These are phyloP conservation scores for Dillenia turbinata DNA, from an alignment of 164 flowering plant species.

Conservation along the genomic window DNA sequence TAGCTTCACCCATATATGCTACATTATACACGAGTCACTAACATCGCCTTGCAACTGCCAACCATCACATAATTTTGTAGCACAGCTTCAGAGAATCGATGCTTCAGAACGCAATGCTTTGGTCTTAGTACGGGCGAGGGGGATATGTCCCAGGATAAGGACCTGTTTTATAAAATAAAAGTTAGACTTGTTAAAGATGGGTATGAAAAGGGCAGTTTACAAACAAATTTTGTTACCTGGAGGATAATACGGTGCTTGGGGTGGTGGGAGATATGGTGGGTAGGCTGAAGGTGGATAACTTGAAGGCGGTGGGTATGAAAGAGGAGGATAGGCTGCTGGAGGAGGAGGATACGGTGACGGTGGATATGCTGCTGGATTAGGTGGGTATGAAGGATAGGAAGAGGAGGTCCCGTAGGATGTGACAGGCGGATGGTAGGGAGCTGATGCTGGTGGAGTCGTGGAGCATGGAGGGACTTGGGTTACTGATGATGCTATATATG, in stretches of 20 bases:
- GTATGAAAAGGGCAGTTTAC: background rate
- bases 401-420: constrained; percentile 22
- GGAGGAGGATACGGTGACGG: constrained; percentile 31
- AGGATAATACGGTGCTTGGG: constrained; percentile 23
- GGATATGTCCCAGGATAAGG: constrained; percentile 30
- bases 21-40: too few relatives aligned
- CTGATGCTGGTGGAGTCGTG: constrained; percentile 24
- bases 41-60: too few relatives aligned
- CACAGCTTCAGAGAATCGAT: too few relatives aligned
- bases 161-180: constrained; percentile 10
- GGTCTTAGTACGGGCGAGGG: constrained; percentile 30
- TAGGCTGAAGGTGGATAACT: constrained; percentile 48
- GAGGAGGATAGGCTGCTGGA: constrained; percentile 46
- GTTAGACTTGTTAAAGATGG: background rate
- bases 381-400: constrained; percentile 33
- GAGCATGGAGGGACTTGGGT: constrained; percentile 30
- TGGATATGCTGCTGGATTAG: constrained; percentile 24
- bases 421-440: constrained; percentile 14
- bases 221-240: constrained; percentile 31
- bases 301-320: constrained; percentile 41
- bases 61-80: too few relatives aligned
- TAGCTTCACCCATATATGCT: too few relatives aligned
- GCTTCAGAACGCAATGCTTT: too few relatives aligned
- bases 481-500: constrained; percentile 26
- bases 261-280: constrained; percentile 32